These are phyloP conservation scores for Delitschia confertaspora DNA, from an alignment of 495 filamentous ascomycete species.

Conservation along the genomic window DNA sequence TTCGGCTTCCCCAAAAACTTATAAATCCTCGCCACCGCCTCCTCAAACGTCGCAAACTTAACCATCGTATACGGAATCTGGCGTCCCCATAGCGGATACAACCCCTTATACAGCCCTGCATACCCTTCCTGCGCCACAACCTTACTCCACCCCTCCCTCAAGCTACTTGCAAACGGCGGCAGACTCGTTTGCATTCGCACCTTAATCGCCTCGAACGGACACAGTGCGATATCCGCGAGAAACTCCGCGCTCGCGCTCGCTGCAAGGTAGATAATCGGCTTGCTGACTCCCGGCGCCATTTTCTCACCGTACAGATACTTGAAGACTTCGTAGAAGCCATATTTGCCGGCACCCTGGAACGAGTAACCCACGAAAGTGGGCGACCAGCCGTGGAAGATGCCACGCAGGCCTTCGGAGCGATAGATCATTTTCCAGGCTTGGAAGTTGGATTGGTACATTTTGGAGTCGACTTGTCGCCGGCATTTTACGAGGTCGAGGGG, in stretches of 20 bases:
- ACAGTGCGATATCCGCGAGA: constrained; percentile 58
- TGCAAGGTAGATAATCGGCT: constrained; percentile 55
- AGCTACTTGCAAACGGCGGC: constrained; percentile 52
- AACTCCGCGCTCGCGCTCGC: constrained; percentile 61
- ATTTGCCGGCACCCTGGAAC: constrained; percentile 68
- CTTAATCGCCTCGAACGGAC: constrained; percentile 63
- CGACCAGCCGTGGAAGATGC: constrained; percentile 64
- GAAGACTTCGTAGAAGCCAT: constrained; percentile 69
- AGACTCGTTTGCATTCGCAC: constrained; percentile 65
- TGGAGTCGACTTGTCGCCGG: constrained; percentile 63
- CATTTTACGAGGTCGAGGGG: constrained; percentile 60
- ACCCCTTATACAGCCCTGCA: constrained; percentile 55
- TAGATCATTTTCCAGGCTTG: constrained; percentile 59
- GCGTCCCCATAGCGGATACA: constrained; percentile 61
- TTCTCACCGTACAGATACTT: constrained; percentile 61
- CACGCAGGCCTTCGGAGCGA: constrained; percentile 54
- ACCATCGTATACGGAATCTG: constrained; percentile 72
- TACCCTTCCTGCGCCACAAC: constrained; percentile 52
- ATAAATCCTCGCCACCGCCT: constrained; percentile 57
- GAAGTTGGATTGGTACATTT: constrained; percentile 60
- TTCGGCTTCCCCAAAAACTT: constrained; percentile 54
- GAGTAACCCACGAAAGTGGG: constrained; percentile 63
- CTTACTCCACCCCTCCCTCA: constrained; percentile 56
- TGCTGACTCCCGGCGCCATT: constrained; percentile 52
- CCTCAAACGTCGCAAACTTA: constrained; percentile 68